Conservation (phyloP, 164 flowering plant species). For the Magnolia kwangsiensis region DNA sequence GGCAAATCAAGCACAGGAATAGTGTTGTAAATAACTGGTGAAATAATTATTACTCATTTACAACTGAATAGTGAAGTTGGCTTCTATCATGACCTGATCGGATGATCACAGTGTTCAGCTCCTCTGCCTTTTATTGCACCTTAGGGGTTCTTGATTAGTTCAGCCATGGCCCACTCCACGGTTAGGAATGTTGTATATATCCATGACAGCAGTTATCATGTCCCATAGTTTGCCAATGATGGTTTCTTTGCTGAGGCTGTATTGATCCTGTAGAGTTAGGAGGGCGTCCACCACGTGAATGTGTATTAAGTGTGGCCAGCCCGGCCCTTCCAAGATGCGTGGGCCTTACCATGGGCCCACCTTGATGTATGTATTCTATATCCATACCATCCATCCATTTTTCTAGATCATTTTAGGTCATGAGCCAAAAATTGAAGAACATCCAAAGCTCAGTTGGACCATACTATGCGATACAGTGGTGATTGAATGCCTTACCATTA, state of each 20-base stretch:
- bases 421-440: too few species aligned
- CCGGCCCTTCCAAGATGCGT: too few species aligned
- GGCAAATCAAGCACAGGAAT: too few species aligned
- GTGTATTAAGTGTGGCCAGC: neutral
- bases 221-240: conserved; percentile 32
- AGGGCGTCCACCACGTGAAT: conserved; percentile 29
- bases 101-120: conserved; percentile 29
- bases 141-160: conserved; percentile 36
- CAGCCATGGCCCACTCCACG: conserved; percentile 44
- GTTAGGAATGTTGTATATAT: conserved; percentile 28
- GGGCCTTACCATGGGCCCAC: too few species aligned
- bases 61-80: conserved; percentile 25
- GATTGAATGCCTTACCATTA: too few species aligned
- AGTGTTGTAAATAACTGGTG: too few species aligned
- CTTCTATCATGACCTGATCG: conserved; percentile 29
- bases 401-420: too few species aligned
- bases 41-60: too few species aligned
- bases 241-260: conserved; percentile 26
- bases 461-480: too few species aligned
- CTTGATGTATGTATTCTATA: too few species aligned
- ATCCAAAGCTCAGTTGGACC: too few species aligned
- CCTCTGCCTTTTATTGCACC: conserved; percentile 36
- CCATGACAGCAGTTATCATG: conserved; percentile 45
- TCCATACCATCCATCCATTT: too few species aligned
- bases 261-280: conserved; percentile 22